Evolutionary conservation across 352 stramenopile genomes (phyloP).

Genomic region (Phytophthora constricta): DNA sequence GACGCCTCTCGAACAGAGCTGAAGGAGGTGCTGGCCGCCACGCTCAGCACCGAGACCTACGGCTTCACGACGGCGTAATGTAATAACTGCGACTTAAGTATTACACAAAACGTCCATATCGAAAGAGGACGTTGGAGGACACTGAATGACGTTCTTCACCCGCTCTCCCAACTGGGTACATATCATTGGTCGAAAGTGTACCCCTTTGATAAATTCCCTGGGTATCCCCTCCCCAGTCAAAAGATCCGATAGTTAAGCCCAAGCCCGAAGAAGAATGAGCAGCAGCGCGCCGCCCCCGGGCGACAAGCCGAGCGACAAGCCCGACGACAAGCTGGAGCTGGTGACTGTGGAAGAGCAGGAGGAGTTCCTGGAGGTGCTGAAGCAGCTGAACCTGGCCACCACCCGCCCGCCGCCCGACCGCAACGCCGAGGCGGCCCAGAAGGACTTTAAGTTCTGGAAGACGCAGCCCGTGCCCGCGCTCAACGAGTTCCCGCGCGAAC

Average conservation of each 20-base stretch:
- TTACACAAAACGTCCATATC: no score
- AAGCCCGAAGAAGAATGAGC: conserved; percentile 17
- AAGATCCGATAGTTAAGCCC: conserved; percentile 13
- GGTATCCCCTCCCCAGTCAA: not conserved
- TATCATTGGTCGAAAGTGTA: not conserved
- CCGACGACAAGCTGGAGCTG: conserved; percentile 48
- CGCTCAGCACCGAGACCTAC: conserved; percentile 42
- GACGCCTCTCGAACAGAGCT: conserved; percentile 60
- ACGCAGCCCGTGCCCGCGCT: conserved; percentile 89
- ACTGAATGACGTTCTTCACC: no score
- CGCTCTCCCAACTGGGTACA: not conserved
- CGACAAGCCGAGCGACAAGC: conserved; percentile 14
- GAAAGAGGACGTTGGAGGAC: no score
- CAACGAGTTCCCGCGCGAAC: conserved; percentile 71
- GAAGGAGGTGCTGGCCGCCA: conserved; percentile 41
- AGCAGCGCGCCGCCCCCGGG: conserved; percentile 9
- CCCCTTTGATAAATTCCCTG: no score
- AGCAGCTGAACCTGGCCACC: conserved; percentile 65
- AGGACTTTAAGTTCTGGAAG: conserved; percentile 94
- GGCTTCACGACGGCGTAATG: conserved; percentile 52
- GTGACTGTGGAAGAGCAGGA: conserved; percentile 73
- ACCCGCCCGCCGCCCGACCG: conserved; percentile 20
- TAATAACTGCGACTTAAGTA: not conserved
- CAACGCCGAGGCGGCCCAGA: conserved; percentile 29
- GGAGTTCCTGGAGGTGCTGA: conserved; percentile 72